phyloP scores from a whole-genome alignment of 768 basidiomycete species.

The Daedaleopsis nitida region DNA sequence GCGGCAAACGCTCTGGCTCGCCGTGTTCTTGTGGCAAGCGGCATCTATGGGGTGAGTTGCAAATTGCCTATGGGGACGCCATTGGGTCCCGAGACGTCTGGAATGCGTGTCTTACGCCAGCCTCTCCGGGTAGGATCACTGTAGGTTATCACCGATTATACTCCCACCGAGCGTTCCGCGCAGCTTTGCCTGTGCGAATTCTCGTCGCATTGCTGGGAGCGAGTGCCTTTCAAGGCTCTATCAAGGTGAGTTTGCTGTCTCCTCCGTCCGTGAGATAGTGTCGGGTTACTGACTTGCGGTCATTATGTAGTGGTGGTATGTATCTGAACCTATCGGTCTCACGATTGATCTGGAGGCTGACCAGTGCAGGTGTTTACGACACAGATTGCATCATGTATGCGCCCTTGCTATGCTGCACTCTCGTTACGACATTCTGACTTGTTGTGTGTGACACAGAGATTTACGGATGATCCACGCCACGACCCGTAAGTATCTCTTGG shows the following conservation, averaged over 20 bases:
- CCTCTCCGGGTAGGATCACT: constrained; percentile 51
- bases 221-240: constrained; percentile 78
- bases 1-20: constrained; percentile 49
- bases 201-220: constrained; percentile 67
- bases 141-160: constrained; percentile 81
- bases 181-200: constrained; percentile 53
- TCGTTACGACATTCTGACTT: neutral
- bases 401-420: neutral
- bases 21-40: constrained; percentile 65
- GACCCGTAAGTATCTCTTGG: constrained; percentile 52
- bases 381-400: constrained; percentile 74
- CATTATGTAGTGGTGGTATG: constrained; percentile 51
- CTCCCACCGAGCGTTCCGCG: constrained; percentile 72
- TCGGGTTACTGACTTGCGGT: neutral
- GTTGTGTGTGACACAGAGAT: constrained; percentile 45
- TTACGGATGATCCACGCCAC: constrained; percentile 68
- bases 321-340: neutral
- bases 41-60: constrained; percentile 65
- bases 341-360: neutral
- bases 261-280: neutral
- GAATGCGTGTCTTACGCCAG: neutral
- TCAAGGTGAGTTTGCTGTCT: constrained; percentile 49
- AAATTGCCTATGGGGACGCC: neutral
- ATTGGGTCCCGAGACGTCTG: neutral
- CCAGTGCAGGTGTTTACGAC: constrained; percentile 60